Conservation (phyloP, 23 red algal species). For the Gracilaria vermiculophylla region DNA sequence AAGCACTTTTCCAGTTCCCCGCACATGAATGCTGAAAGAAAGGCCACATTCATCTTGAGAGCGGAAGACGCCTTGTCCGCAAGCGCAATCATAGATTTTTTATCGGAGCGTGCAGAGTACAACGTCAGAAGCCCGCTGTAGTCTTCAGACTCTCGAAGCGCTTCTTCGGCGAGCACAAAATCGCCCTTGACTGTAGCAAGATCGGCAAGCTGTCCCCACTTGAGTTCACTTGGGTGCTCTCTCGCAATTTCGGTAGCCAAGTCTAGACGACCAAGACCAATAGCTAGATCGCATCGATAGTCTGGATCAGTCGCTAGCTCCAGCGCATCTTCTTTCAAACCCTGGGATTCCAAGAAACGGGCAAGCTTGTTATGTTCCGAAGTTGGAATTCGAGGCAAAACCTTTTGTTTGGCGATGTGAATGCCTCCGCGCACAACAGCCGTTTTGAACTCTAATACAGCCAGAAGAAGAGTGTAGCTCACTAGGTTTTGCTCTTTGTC, state of each 20-base stretch:
- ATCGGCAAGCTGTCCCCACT: conserved; percentile 89
- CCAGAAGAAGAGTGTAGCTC: conserved; percentile 81
- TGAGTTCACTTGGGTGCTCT: conserved; percentile 74
- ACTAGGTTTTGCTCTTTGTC: conserved; percentile 84
- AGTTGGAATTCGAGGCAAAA: conserved; percentile 73
- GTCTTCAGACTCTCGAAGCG: conserved; percentile 80
- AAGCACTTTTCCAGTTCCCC: conserved; percentile 78
- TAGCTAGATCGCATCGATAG: conserved; percentile 93
- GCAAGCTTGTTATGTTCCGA: conserved; percentile 93
- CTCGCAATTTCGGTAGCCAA: conserved; percentile 81
- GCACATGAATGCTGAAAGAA: conserved; percentile 71
- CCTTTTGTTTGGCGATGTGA: conserved; percentile 61
- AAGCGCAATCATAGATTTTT: conserved; percentile 60
- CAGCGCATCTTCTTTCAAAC: conserved; percentile 77
- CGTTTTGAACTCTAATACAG: conserved; percentile 92
- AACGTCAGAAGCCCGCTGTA: conserved; percentile 80
- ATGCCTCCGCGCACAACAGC: conserved; percentile 70
- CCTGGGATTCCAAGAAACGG: conserved; percentile 83
- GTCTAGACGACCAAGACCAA: conserved; percentile 78
- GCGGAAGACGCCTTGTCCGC: conserved; percentile 51
- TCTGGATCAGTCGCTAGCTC: conserved; percentile 95
- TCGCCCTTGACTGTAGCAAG: conserved; percentile 80
- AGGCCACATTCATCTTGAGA: conserved; percentile 90
- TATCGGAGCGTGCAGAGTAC: conserved; percentile 65
- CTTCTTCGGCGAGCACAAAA: conserved; percentile 83